Base-by-base conservation (phyloP, 176 grass and related monocot genomes). In the Phoenix dactylifera region DNA sequence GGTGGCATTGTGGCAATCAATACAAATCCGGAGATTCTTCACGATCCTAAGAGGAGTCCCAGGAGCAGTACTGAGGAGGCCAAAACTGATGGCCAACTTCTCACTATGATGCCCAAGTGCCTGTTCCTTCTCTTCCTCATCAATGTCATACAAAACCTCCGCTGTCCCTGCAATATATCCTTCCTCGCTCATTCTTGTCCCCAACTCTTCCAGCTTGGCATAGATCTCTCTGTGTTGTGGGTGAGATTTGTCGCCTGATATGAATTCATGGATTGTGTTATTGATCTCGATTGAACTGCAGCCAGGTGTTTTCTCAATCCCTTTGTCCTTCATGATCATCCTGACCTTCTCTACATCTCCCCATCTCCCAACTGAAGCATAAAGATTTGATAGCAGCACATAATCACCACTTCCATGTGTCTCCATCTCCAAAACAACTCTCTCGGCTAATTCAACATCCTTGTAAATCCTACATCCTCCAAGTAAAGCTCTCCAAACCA, bases 401-500 rank as follows among this genome's bases (percentile, higher is more conserved):
- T 72, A 63, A 24, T 62, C 28, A 17, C 70, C 70, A 7, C 59
- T 44, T 44, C 35, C 35, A 44, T 44, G 7, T 44, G 35, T 14
- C 10, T 44, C 35, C 35, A 44, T 44, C 35, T 44, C 35, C 35
- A 44, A 39, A 44, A 44, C 10, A 44, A 44, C 35, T 44, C 10
- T 44, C 10, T 44, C 35, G 0, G 35, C 70, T 30, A 72, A 49
- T 54, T 62, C 51, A 3, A 54, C 50, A 24, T 72, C 53, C 28
- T 62, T 50, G 28, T 72, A 50, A 16, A 72, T 62, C 62, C 50
- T 62, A 30, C 70, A 72, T 4, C 49, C 58, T 16, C 70, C 70
- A 9, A 72, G 58, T 51, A 72, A 59, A 15, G 70, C 70, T 4
- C 59, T 51, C 70, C 70, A 72, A 16, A 72, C 51, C 10, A 72